These are phyloP conservation scores for Scheffersomyces amazonensis DNA, from an alignment of 805 yeast genomes.

Conservation along the genomic window DNA sequence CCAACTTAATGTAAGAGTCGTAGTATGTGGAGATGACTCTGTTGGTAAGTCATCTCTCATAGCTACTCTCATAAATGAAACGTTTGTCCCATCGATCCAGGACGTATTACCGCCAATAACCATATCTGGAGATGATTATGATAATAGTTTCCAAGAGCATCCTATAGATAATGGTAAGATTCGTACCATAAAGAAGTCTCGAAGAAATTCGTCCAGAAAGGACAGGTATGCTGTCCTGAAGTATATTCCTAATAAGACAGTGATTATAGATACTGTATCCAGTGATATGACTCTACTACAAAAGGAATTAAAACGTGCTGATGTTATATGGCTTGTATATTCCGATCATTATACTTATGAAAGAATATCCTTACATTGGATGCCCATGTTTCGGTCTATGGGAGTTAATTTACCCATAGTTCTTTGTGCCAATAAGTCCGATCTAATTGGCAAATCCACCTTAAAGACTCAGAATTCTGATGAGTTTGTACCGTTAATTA, in stretches of 20 bases:
- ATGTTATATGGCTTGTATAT: constrained; percentile 92
- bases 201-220: background rate
- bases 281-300: constrained; percentile 61
- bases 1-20: constrained; percentile 67
- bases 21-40: constrained; percentile 92
- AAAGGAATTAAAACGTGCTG: constrained; percentile 75
- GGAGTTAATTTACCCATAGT: constrained; percentile 96
- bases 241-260: constrained; percentile 48
- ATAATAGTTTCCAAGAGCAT: constrained; percentile 33
- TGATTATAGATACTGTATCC: constrained; percentile 77
- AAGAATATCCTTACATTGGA: constrained; percentile 89
- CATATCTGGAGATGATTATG: constrained; percentile 65
- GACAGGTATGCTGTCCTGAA: constrained; percentile 17
- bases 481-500: constrained; percentile 79
- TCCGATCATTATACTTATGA: constrained; percentile 94
- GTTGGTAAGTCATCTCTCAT: constrained; percentile 83
- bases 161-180: constrained; percentile 5
- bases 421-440: constrained; percentile 81
- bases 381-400: constrained; percentile 85
- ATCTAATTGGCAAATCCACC: constrained; percentile 46
- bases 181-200: constrained; percentile 2
- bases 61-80: constrained; percentile 77
- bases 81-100: constrained; percentile 54
- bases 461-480: constrained; percentile 51
- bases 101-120: constrained; percentile 80